Conservation (phyloP, 768 basidiomycete genomes). For the Xerocomus potaroensis region DNA sequence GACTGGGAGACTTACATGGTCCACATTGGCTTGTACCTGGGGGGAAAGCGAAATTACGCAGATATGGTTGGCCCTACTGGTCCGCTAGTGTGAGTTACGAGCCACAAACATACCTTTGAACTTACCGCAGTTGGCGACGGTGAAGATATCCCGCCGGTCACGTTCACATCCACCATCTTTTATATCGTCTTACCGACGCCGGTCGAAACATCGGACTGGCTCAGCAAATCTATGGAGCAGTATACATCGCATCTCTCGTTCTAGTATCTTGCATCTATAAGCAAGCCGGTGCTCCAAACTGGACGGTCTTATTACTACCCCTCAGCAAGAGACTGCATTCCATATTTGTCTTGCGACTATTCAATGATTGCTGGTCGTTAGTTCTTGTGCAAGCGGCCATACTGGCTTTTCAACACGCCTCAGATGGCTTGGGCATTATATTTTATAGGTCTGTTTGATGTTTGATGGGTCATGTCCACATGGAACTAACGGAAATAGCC, state of each 20-base stretch:
- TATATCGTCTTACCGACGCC: conserved; percentile 59
- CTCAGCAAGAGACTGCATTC: conserved; percentile 94
- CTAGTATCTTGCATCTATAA: conserved; percentile 68
- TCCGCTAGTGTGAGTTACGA: conserved; percentile 70
- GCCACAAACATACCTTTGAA: neutral
- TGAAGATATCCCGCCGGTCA: conserved; percentile 95
- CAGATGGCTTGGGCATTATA: conserved; percentile 59
- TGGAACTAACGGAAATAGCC: conserved; percentile 7
- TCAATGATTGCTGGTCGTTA: conserved; percentile 92
- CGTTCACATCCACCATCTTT: conserved; percentile 70
- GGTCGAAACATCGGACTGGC: conserved; percentile 59
- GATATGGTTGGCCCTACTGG: conserved; percentile 87
- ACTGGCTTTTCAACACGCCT: conserved; percentile 53
- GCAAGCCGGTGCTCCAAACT: conserved; percentile 62
- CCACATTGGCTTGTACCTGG: conserved; percentile 73
- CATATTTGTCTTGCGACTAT: conserved; percentile 84
- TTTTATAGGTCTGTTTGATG: conserved; percentile 64
- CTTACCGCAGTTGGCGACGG: conserved; percentile 1
- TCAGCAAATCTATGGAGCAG: conserved; percentile 71
- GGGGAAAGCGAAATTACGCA: conserved; percentile 81
- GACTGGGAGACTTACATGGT: conserved; percentile 97
- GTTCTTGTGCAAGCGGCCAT: conserved; percentile 64
- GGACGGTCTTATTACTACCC: conserved; percentile 65
- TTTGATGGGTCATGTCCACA: neutral
- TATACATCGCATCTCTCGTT: conserved; percentile 67